phyloP scores from a whole-genome alignment of 352 stramenopile genomes.

The Halophytophthora polymorphica region DNA sequence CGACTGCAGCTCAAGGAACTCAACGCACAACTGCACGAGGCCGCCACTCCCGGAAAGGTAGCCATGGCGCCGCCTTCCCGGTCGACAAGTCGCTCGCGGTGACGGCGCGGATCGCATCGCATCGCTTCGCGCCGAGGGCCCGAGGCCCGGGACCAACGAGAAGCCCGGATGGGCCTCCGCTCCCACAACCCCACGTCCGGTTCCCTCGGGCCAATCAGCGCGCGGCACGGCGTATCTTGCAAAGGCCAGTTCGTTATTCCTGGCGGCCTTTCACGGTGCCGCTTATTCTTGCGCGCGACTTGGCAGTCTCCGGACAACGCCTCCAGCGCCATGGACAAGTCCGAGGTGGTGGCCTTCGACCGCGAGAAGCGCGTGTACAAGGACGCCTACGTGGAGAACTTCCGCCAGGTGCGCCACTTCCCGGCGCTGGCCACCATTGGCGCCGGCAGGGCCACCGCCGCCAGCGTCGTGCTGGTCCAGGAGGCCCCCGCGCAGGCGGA shows the following conservation, averaged over 20 bases:
- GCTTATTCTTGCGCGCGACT: too few relatives aligned
- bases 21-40: too few relatives aligned
- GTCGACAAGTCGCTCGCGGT: too few relatives aligned
- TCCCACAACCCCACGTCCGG: constrained; percentile 1
- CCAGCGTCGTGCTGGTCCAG: constrained; percentile 70
- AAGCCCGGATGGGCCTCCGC: background rate
- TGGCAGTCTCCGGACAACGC: background rate
- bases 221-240: constrained; percentile 4
- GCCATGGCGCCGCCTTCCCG: too few relatives aligned
- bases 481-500: constrained; percentile 10
- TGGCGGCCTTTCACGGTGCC: background rate
- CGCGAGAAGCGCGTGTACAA: constrained; percentile 78
- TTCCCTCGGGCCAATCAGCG: constrained; percentile 1
- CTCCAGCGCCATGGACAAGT: constrained; percentile 38
- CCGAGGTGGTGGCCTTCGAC: constrained; percentile 55
- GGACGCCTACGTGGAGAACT: constrained; percentile 70
- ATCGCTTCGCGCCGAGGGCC: too few relatives aligned
- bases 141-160: too few relatives aligned
- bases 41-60: too few relatives aligned
- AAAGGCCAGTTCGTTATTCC: constrained; percentile 1
- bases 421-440: constrained; percentile 58
- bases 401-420: constrained; percentile 70
- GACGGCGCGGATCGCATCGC: too few relatives aligned
- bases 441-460: constrained; percentile 35
- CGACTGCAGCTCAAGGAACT: too few relatives aligned